Base-by-base conservation (phyloP, 2,329 filamentous ascomycete genomes). In the Rutstroemia sydowiana region DNA sequence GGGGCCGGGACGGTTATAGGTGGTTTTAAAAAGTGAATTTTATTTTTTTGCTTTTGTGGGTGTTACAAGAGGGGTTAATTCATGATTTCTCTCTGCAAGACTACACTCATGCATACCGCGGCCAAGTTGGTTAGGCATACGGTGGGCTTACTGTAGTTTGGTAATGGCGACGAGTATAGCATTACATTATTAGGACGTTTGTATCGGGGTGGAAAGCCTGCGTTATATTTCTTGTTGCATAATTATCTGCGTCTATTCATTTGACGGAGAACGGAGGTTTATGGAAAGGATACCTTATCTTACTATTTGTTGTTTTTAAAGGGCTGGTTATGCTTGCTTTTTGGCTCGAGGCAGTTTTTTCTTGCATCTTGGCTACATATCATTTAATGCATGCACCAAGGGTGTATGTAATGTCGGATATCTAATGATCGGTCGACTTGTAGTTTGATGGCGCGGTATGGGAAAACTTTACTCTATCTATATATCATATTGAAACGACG, bases 211-310 rank as follows among this genome's bases (percentile, higher is more conserved):
- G 34, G 48, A 45, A 21, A 51, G 26, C 37, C 30, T 18, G 41
- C 34, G 45, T 45, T 36, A 45, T 21, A 45, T 34, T 51, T 51
- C 40, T 45, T 51, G 30, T 21, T 31, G 41, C 32, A 45, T 45
- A 31, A 20, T 48, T 37, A 10, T 26, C 26, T 45, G 30, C 45
- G 23, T 45, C 36, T 39, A 21, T 30, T n/a, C 23, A 20, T 45
- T 39, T 42, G 26, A 30, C 28, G 16, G 40, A 45, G 36, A 48
- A n/a, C n/a, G n/a, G n/a, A 34, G 13, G 20, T 37, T 31, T 31
- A 30, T 37, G 41, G 41, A 51, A 50, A 45, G 41, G 41, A 51
- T 51, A 39, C 48, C 48, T 51, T 23, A 31, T 16, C 28, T 41
- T 49, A 44, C 7, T 36, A 49, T 41, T 26, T 42, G 16, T 45